Percentiles rank a stretch among this genome's conserved stretches.
Conservation (phyloP, 2,329 filamentous ascomycete species). For the Graphiopsis chlorocephala region DNA sequence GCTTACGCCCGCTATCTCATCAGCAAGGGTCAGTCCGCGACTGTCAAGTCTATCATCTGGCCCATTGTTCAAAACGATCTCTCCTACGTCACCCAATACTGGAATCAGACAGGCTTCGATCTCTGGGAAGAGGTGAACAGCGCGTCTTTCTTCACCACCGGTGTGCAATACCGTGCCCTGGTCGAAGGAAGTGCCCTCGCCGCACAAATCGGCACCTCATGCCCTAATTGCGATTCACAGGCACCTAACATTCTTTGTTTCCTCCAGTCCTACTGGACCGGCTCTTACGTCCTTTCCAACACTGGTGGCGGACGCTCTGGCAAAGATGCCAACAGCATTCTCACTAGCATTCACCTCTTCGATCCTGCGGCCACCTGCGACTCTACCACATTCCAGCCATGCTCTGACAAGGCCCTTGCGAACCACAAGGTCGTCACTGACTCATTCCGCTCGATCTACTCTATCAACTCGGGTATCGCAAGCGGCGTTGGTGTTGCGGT, state of each 20-base stretch:
- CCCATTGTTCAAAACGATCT: slow-evolving; percentile 75
- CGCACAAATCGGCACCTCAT: slow-evolving; percentile 58
- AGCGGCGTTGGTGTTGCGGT: slow-evolving; percentile 55
- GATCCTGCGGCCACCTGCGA: slow-evolving; percentile 64
- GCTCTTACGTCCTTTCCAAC: slow-evolving; percentile 66
- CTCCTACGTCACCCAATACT: slow-evolving; percentile 69
- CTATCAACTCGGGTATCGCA: slow-evolving; percentile 64
- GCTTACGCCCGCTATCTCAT: slow-evolving; percentile 71
- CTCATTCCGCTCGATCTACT: slow-evolving; percentile 69
- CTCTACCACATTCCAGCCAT: slow-evolving; percentile 73
- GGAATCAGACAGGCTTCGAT: slow-evolving; percentile 63
- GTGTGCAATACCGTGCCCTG: slow-evolving; percentile 64
- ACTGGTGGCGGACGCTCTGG: slow-evolving; percentile 63
- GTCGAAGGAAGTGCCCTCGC: slow-evolving; percentile 66
- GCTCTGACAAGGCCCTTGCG: slow-evolving; percentile 58
- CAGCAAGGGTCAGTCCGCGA: slow-evolving; percentile 30
- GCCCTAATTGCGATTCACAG: slow-evolving; percentile 59
- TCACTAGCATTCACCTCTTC: slow-evolving; percentile 57
- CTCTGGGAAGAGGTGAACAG: slow-evolving; percentile 80
- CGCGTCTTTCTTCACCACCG: slow-evolving; percentile 75
- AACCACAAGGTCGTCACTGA: slow-evolving; percentile 76
- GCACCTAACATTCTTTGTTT: slow-evolving; percentile 72
- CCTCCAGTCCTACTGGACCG: slow-evolving; percentile 71
- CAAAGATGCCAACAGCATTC: slow-evolving; percentile 68
- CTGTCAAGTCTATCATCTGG: slow-evolving; percentile 61